These are phyloP conservation scores for Chamaecyparis obtusa DNA, from an alignment of 75 land plant genomes.

Conservation along the genomic window DNA sequence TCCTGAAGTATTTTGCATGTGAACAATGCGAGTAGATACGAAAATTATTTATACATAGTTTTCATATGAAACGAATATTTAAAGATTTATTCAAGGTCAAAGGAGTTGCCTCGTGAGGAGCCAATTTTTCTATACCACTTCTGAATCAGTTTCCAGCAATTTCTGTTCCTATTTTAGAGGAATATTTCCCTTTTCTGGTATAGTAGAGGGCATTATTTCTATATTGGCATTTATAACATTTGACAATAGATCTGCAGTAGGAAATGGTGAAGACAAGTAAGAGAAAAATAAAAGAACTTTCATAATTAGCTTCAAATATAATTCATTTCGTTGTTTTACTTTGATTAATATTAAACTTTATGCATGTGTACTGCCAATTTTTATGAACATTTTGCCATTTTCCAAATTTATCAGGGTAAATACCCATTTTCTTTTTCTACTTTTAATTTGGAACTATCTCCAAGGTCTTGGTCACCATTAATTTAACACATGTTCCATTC, in stretches of 20 bases:
- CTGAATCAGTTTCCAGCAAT: not conserved
- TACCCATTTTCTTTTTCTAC: not conserved
- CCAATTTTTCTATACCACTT: not conserved
- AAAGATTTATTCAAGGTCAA: not conserved
- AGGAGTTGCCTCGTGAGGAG: not conserved
- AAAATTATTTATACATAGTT: not conserved
- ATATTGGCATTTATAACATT: not conserved
- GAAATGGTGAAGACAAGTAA: not conserved
- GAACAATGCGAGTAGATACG: not conserved
- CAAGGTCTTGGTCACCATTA: not conserved
- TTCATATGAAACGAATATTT: not conserved
- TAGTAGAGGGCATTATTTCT: not conserved
- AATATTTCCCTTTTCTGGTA: not conserved
- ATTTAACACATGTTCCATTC: not conserved
- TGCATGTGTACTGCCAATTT: not conserved
- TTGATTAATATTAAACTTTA: no score
- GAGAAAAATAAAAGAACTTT: not conserved
- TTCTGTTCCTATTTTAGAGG: not conserved
- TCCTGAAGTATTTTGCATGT: not conserved
- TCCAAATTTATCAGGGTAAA: not conserved
- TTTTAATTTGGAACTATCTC: not conserved
- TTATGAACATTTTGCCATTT: not conserved
- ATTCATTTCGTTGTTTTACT: not conserved
- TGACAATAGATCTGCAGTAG: not conserved
- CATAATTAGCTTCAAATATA: no score